Evolutionary conservation across 202 grass and related monocot genomes (phyloP).

Genomic region (Hordeum pubiflorum): DNA sequence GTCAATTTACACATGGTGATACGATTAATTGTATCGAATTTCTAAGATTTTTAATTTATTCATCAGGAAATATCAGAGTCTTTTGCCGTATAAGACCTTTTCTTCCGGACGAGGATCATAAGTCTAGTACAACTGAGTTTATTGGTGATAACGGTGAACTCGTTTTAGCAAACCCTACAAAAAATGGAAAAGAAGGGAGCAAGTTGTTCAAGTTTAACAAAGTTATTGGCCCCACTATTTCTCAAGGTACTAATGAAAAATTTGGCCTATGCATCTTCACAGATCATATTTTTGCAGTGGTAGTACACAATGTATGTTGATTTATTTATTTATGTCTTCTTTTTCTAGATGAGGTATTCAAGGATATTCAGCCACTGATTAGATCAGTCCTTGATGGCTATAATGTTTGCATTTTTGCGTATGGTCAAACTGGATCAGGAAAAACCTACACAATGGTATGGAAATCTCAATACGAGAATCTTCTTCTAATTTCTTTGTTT

Average conservation of each 20-base stretch:
- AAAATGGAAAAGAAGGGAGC: slow-evolving; percentile 51
- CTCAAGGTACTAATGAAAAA: slow-evolving; percentile 51
- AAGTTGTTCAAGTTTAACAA: slow-evolving; percentile 80
- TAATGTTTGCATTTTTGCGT: slow-evolving; percentile 88
- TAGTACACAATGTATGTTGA: not conserved
- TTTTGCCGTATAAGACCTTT: slow-evolving; percentile 78
- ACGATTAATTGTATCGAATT: slow-evolving; percentile 13
- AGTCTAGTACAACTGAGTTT: slow-evolving; percentile 44
- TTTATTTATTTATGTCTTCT: not conserved
- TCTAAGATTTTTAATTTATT: slow-evolving; percentile 7
- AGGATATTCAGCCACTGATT: slow-evolving; percentile 73
- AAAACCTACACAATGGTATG: slow-evolving; percentile 97
- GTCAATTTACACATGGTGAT: not conserved
- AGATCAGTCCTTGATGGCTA: slow-evolving; percentile 89
- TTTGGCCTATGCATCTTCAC: not conserved
- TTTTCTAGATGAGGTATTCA: slow-evolving; percentile 65
- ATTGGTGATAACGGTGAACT: slow-evolving; percentile 61
- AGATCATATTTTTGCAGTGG: slow-evolving; percentile 10
- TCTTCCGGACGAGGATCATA: slow-evolving; percentile 56
- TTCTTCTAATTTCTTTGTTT: not conserved
- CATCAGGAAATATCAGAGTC: slow-evolving; percentile 81
- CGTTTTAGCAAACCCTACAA: slow-evolving; percentile 48
- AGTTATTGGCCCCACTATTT: slow-evolving; percentile 44
- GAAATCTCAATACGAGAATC: not conserved
- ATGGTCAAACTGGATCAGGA: slow-evolving; percentile 92